Evolutionary conservation across 2,329 filamentous ascomycete species (phyloP).

Genomic region (Tympanopsis confertula): DNA sequence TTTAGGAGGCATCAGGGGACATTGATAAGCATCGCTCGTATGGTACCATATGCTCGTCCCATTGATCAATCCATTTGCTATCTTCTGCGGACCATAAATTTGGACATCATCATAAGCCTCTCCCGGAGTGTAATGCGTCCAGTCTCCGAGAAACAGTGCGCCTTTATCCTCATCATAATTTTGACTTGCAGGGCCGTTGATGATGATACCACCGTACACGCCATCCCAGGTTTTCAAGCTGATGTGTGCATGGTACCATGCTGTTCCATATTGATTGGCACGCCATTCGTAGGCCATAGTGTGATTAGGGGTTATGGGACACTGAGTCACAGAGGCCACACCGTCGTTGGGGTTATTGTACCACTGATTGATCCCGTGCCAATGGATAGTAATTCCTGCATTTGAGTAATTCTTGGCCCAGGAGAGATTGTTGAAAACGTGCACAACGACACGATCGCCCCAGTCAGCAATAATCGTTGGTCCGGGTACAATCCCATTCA

Average conservation of each 20-base stretch:
- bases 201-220: conserved; percentile 45
- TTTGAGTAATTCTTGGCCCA: too few species aligned
- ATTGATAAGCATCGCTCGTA: conserved; percentile 9
- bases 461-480: conserved; percentile 43
- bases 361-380: conserved; percentile 48
- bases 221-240: conserved; percentile 37
- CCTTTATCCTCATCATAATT: conserved; percentile 56
- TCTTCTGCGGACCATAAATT: conserved; percentile 8
- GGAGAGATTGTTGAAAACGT: conserved; percentile 34
- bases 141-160: conserved; percentile 44
- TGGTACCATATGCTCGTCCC: conserved; percentile 25
- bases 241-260: conserved; percentile 53
- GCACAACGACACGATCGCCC: conserved; percentile 34
- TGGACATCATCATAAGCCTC: too few species aligned
- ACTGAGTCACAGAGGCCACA: conserved; percentile 35
- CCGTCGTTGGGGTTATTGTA: conserved; percentile 43
- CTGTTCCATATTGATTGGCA: conserved; percentile 39
- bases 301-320: conserved; percentile 35
- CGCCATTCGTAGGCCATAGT: conserved; percentile 44
- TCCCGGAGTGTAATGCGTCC: too few species aligned
- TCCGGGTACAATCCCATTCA: conserved; percentile 49
- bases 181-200: conserved; percentile 44
- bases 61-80: conserved; percentile 21
- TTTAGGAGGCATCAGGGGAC: too few species aligned
- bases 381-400: conserved; percentile 53